Evolutionary conservation across 495 filamentous ascomycete genomes (phyloP).

Genomic region (Podospora comata): DNA sequence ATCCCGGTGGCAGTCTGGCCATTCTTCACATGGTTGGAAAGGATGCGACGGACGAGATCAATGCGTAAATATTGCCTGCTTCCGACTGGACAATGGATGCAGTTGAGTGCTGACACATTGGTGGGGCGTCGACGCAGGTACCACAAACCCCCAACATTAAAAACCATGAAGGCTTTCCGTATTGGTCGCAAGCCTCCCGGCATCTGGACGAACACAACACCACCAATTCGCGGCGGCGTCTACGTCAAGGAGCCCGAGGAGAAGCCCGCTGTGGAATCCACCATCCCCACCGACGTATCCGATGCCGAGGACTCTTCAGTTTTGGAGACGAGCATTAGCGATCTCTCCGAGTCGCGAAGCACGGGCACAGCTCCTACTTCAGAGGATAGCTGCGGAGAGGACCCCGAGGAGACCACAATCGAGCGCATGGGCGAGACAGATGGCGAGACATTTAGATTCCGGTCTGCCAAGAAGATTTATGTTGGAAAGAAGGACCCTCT

Average conservation of each 20-base stretch:
- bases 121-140: conserved; percentile 49
- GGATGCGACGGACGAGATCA: conserved; percentile 53
- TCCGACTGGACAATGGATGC: neutral
- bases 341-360: neutral
- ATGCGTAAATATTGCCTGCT: conserved; percentile 31
- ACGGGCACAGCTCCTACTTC: neutral
- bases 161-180: conserved; percentile 69
- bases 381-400: neutral
- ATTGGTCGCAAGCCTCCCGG: conserved; percentile 71
- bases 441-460: neutral
- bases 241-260: conserved; percentile 50
- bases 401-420: neutral
- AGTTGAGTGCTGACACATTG: conserved; percentile 20
- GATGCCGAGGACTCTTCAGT: neutral
- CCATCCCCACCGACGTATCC: neutral
- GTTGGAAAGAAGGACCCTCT: conserved; percentile 7
- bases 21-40: conserved; percentile 51
- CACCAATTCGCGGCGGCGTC: conserved; percentile 78
- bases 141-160: conserved; percentile 64
- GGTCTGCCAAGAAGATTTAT: conserved; percentile 1
- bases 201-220: conserved; percentile 72
- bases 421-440: neutral
- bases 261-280: conserved; percentile 28
- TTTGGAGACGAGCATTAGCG: neutral
- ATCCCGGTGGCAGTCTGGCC: conserved; percentile 46